Percentiles rank a stretch among this genome's conserved stretches.
Evolutionary conservation across 139 green algal genomes (phyloP).

Genomic region (Bryopsis sp.): DNA sequence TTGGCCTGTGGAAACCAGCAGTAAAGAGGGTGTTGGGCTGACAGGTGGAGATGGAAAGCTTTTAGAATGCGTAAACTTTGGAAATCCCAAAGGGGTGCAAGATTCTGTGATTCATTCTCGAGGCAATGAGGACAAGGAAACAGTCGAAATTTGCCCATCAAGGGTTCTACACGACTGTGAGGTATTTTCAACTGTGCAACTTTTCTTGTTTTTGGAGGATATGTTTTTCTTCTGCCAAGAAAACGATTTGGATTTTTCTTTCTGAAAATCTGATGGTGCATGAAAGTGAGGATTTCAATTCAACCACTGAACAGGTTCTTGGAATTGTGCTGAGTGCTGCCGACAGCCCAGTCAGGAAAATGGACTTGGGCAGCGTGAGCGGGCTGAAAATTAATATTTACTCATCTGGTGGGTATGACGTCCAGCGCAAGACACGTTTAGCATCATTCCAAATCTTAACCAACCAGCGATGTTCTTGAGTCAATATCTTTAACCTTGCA

Average conservation of each 20-base stretch:
- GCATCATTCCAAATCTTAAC: too few species aligned
- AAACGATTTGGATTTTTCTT: background rate
- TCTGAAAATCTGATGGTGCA: background rate
- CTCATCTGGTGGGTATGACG: background rate
- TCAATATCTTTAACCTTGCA: background rate
- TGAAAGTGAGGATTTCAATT: background rate
- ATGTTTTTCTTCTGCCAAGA: background rate
- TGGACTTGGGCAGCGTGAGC: background rate
- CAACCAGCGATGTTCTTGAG: too few species aligned
- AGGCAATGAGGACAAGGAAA: background rate
- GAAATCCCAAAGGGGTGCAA: background rate
- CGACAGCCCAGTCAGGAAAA: background rate
- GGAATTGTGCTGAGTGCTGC: background rate
- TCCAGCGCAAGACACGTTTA: too few species aligned
- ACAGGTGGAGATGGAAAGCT: background rate
- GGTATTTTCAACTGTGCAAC: background rate
- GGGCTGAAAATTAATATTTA: background rate
- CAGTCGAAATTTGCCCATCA: background rate
- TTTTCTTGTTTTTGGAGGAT: background rate
- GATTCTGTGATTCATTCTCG: background rate
- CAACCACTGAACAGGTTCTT: background rate
- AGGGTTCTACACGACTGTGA: background rate
- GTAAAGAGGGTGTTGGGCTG: background rate
- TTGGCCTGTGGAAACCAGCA: background rate
- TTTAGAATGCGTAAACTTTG: background rate